Conservation (phyloP, 2,329 filamentous ascomycete genomes). For the Exophiala aquamarina region DNA sequence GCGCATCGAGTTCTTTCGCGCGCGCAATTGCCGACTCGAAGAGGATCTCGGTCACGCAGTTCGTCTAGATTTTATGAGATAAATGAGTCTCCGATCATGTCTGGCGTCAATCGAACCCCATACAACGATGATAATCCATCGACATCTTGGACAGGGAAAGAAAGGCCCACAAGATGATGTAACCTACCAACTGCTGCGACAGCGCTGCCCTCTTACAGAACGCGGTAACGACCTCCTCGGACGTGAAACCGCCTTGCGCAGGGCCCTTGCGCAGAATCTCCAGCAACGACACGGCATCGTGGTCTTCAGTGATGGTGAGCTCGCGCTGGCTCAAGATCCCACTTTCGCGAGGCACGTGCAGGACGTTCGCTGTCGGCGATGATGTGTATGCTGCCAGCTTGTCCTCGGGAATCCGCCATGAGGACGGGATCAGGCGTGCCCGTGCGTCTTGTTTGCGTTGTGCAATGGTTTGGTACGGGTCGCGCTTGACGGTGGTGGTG, state of each 20-base stretch:
- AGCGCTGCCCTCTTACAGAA: constrained; percentile 43
- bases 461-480: constrained; percentile 31
- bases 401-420: constrained; percentile 36
- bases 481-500: not conserved
- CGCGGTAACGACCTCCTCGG: constrained; percentile 36
- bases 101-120: constrained; percentile 33
- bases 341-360: constrained; percentile 36
- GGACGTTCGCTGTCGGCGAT: constrained; percentile 31
- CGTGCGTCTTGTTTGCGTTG: constrained; percentile 39
- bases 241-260: not conserved
- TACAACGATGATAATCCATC: not conserved
- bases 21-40: constrained; percentile 45
- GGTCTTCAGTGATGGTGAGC: constrained; percentile 47
- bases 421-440: constrained; percentile 35
- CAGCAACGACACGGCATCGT: constrained; percentile 42
- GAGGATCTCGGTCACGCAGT: constrained; percentile 44
- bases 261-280: constrained; percentile 8
- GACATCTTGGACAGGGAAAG: not conserved
- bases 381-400: constrained; percentile 16
- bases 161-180: constrained; percentile 28
- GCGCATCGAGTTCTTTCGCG: constrained; percentile 65
- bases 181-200: constrained; percentile 46
- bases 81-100: not conserved
- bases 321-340: constrained; percentile 46
- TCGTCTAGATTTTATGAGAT: constrained; percentile 12